A percentile compares a stretch with the other conserved stretches of the same genome.
These are phyloP conservation scores for Phascolomyces articulosus DNA, from an alignment of 371 early-diverging fungal species.

Conservation along the genomic window DNA sequence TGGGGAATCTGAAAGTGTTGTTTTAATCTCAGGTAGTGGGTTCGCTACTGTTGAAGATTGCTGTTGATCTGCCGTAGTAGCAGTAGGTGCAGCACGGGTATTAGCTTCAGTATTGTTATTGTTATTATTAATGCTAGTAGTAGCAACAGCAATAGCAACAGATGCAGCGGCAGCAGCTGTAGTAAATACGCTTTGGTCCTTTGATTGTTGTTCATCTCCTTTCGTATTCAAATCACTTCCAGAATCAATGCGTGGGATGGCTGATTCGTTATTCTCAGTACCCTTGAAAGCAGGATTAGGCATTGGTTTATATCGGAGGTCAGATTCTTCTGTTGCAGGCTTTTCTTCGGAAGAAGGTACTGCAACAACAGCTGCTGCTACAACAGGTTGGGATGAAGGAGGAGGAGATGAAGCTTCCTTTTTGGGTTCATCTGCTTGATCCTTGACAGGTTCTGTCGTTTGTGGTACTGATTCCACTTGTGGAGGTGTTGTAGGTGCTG, in stretches of 20 bases:
- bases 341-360: background rate
- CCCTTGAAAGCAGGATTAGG: conserved; percentile 20
- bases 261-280: background rate
- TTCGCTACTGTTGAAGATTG: background rate
- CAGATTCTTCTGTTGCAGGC: background rate
- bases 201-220: background rate
- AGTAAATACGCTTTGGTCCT: background rate
- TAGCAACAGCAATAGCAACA: background rate
- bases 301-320: conserved; percentile 17
- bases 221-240: conserved; percentile 10
- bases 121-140: background rate
- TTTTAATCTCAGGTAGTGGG: background rate
- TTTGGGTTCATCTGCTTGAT: background rate
- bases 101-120: background rate
- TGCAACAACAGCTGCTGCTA: conserved; percentile 1
- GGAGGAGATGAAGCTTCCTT: background rate
- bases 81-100: background rate
- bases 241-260: conserved; percentile 9
- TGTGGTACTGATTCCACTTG: background rate
- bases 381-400: background rate
- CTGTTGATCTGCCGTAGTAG: background rate
- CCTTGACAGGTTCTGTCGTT: background rate
- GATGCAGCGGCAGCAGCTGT: background rate
- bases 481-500: conserved; percentile 7
- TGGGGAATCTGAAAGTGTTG: background rate